Percentiles rank a stretch among this genome's conserved stretches.
Evolutionary conservation across 78 protist genomes (phyloP).

Genomic region (Dictyostelium firmibasis): DNA sequence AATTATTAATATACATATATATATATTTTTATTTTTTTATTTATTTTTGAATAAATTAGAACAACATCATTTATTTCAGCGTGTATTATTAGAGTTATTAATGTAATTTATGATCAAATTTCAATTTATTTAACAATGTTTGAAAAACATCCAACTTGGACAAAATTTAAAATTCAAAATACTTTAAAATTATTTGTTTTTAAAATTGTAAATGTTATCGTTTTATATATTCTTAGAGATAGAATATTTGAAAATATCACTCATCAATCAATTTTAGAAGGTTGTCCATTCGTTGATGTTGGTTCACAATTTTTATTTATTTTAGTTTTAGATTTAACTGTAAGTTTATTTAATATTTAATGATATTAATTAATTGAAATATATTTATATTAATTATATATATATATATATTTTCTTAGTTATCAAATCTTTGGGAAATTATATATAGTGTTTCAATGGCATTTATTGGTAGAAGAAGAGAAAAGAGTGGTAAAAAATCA

Average conservation of each 20-base stretch:
- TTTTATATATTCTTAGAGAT: constrained; percentile 55
- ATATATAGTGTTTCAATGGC: constrained; percentile 24
- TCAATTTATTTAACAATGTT: constrained; percentile 59
- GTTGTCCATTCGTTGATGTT: constrained; percentile 66
- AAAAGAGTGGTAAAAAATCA: constrained; percentile 46
- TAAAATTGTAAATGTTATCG: constrained; percentile 49
- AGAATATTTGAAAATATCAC: constrained; percentile 15
- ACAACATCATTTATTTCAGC: constrained; percentile 59
- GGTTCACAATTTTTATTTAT: constrained; percentile 65
- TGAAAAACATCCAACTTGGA: constrained; percentile 78
- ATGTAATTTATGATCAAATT: constrained; percentile 48
- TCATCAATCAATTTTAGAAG: background rate
- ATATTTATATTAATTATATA: background rate
- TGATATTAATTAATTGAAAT: no score
- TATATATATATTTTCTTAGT: background rate
- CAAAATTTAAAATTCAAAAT: constrained; percentile 60
- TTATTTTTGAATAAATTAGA: background rate
- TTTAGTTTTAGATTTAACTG: constrained; percentile 54
- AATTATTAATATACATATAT: background rate
- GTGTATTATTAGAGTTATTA: constrained; percentile 33
- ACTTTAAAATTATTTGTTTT: constrained; percentile 59
- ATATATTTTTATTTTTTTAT: background rate
- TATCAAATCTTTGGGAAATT: constrained; percentile 59
- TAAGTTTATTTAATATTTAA: background rate
- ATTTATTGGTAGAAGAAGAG: constrained; percentile 32